Evolutionary conservation across 257 asterid species (phyloP), one percentile per base, ranked within the genome.

Genomic region (Plantago major): DNA sequence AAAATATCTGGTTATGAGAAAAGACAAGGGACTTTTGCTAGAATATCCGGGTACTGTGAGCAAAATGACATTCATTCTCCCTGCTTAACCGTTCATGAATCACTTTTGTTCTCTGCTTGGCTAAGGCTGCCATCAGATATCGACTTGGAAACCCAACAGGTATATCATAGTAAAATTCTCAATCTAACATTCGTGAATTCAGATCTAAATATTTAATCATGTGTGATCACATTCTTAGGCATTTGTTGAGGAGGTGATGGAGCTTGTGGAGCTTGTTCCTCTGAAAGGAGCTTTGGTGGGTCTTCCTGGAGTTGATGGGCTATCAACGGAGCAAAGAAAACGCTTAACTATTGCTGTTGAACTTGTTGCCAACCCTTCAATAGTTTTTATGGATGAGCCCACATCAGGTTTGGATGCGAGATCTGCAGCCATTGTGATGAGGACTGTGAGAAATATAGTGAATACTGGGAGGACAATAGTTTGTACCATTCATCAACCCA

Each of bases 381-480:
- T 90, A 58, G 90, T 90, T 28, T 90, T 90, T 70, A 90, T 90
- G 97, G 97, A 90, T 73, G 96, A 90, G 72, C 97, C 97, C 63
- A 90, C 97, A 22, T 88, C 98, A 47, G 98, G 98, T 45, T 80
- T 90, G 82, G 98, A 90, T 71, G 98, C 98, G 48, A 85, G 98
- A 74, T 74, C 98, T 71, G 98, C 98, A 30, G 98, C 98, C 63
- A 90, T 90, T 67, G 98, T 90, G 73, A 90, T 90, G 97, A 82
- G 97, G 80, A 90, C 97, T 33, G 97, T 90, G 73, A 79, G 97
- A 71, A 90, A 90, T 78, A 85, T 90, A 18, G 98, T 90, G 43
- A 85, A 90, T 76, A 90, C 98, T 19, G 96, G 95, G 70, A 73
- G 98, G 78, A 90, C 98, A 58, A 90, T 90, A 67, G 98, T 90